phyloP scores from a whole-genome alignment of 441 rosid genomes.

The Omphalea diandra region DNA sequence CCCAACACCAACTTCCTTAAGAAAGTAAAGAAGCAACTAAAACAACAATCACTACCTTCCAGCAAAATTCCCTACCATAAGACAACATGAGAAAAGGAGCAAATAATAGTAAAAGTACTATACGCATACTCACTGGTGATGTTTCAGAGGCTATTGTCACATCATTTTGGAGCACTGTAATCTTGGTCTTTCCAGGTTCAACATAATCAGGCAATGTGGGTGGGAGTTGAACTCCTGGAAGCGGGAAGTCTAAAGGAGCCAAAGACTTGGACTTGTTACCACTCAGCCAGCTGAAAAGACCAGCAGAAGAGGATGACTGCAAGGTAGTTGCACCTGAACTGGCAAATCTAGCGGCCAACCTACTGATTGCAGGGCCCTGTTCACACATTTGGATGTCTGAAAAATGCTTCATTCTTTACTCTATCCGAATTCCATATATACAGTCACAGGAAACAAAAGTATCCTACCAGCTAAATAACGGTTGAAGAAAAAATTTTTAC shows the following conservation, averaged over 20 bases:
- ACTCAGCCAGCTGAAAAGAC: conserved; percentile 57
- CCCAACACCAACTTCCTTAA: conserved; percentile 7
- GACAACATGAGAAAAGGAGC: background rate
- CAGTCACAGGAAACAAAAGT: background rate
- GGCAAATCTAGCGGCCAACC: conserved; percentile 41
- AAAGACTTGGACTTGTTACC: conserved; percentile 46
- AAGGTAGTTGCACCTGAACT: conserved; percentile 58
- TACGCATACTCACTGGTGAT: conserved; percentile 39
- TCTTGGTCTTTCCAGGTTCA: conserved; percentile 47
- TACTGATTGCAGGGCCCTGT: conserved; percentile 39
- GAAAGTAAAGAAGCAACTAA: background rate
- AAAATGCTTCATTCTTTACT: conserved; percentile 2
- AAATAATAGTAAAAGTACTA: background rate
- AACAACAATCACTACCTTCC: background rate
- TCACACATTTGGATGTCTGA: conserved; percentile 7
- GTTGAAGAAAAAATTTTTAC: background rate
- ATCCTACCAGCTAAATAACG: background rate
- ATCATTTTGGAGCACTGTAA: conserved; percentile 15
- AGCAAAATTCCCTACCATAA: conserved; percentile 2
- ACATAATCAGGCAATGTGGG: conserved; percentile 61
- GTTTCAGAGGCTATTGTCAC: conserved; percentile 57
- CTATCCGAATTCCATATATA: conserved; percentile 4
- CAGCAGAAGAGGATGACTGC: conserved; percentile 47
- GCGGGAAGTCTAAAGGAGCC: conserved; percentile 60
- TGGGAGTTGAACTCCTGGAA: conserved; percentile 60